These are phyloP conservation scores for Aspergillus glaucus DNA, from an alignment of 2,329 filamentous ascomycete genomes.

Conservation along the genomic window DNA sequence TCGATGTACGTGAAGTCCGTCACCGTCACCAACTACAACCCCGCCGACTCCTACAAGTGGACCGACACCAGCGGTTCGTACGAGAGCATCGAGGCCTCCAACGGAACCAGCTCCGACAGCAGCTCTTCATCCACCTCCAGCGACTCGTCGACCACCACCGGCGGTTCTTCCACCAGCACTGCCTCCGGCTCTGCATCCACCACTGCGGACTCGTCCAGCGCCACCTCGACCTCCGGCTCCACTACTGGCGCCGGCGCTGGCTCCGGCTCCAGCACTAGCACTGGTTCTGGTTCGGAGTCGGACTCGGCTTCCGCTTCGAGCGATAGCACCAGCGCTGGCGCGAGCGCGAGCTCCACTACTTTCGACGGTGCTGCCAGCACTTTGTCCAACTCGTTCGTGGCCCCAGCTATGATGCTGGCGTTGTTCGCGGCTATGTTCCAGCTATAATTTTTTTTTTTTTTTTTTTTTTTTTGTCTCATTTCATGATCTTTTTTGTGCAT, in stretches of 20 bases:
- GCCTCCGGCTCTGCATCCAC: conserved; percentile 1
- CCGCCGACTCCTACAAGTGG: conserved; percentile 59
- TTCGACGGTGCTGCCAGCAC: conserved; percentile 16
- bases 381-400: conserved; percentile 17
- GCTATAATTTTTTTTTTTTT: conserved; percentile 16
- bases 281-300: conserved; percentile 10
- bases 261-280: conserved; percentile 7
- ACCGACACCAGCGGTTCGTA: conserved; percentile 56
- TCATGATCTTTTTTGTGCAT: conserved; percentile 4
- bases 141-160: conserved; percentile 2
- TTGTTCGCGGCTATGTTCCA: conserved; percentile 24
- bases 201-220: background rate
- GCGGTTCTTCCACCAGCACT: background rate
- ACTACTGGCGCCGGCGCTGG: conserved; percentile 5
- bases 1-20: conserved; percentile 66
- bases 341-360: conserved; percentile 9
- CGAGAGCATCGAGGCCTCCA: conserved; percentile 53
- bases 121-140: conserved; percentile 6
- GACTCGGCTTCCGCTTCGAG: conserved; percentile 7
- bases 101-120: conserved; percentile 4
- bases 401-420: conserved; percentile 10
- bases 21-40: conserved; percentile 50
- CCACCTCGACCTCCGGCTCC: background rate
- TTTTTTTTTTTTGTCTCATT: conserved; percentile 2
- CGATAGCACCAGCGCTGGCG: conserved; percentile 3